Conservation (phyloP, 768 basidiomycete genomes). For the Arthromyces matolae region DNA sequence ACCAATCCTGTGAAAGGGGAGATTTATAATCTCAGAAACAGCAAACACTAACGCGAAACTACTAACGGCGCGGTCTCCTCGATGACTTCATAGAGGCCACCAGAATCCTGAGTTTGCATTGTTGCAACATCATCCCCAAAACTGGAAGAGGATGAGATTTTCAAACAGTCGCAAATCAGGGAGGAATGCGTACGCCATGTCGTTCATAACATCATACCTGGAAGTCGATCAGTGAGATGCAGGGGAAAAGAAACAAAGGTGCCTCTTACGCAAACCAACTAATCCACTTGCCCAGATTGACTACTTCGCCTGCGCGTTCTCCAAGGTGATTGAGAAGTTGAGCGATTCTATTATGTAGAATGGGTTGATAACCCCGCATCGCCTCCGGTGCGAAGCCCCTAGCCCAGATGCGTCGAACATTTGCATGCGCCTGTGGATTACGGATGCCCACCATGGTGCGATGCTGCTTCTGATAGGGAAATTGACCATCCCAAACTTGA, state of each 20-base stretch:
- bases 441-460: slow-evolving; percentile 26
- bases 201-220: slow-evolving; percentile 38
- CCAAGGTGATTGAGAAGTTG: slow-evolving; percentile 24
- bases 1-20: slow-evolving; percentile 5
- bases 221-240: background rate
- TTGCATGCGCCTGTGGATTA: slow-evolving; percentile 30
- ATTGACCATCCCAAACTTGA: slow-evolving; percentile 32
- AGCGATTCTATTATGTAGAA: slow-evolving; percentile 7
- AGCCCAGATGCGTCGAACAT: slow-evolving; percentile 38
- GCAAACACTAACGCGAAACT: background rate
- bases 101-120: slow-evolving; percentile 9
- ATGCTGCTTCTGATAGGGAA: slow-evolving; percentile 13
- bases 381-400: slow-evolving; percentile 32
- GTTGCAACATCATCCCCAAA: slow-evolving; percentile 24
- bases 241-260: background rate
- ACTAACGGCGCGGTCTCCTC: slow-evolving; percentile 7
- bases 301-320: slow-evolving; percentile 5
- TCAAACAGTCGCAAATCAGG: background rate
- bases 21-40: too few relatives aligned
- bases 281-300: slow-evolving; percentile 34
- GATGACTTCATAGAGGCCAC: background rate
- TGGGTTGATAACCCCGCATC: slow-evolving; percentile 24
- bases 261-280: slow-evolving; percentile 35
- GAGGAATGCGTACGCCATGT: slow-evolving; percentile 38
- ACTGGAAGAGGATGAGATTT: slow-evolving; percentile 11